phyloP scores from a whole-genome alignment of 2,329 filamentous ascomycete genomes.

The Fusarium oxysporum region DNA sequence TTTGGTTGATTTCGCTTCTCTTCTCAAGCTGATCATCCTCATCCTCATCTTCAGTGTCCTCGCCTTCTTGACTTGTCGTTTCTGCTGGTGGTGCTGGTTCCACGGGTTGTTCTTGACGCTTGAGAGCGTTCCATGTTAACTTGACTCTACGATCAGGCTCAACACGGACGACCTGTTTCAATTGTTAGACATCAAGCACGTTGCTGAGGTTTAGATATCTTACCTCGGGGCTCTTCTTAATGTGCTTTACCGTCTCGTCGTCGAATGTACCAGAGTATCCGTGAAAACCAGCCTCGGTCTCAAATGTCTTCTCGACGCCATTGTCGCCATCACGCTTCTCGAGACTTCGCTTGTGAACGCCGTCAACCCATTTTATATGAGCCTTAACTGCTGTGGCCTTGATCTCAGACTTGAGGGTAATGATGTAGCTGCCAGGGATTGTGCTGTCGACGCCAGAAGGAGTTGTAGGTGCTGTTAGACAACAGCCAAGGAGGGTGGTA shows the following conservation, averaged over 20 bases:
- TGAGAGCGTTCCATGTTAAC: slow-evolving; percentile 25
- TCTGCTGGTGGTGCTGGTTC: neutral
- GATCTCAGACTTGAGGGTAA: slow-evolving; percentile 68
- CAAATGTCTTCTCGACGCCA: slow-evolving; percentile 49
- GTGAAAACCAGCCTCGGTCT: slow-evolving; percentile 47
- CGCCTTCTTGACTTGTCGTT: neutral
- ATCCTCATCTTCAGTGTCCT: neutral
- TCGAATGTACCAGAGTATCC: slow-evolving; percentile 61
- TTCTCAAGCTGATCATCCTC: slow-evolving; percentile 31
- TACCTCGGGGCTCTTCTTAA: slow-evolving; percentile 57
- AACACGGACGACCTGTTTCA: slow-evolving; percentile 43
- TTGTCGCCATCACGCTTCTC: slow-evolving; percentile 56
- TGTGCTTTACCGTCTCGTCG: slow-evolving; percentile 53
- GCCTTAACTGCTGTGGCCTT: slow-evolving; percentile 57
- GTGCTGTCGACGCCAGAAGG: slow-evolving; percentile 34
- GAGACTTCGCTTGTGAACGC: slow-evolving; percentile 65
- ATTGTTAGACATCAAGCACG: neutral
- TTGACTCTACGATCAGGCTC: slow-evolving; percentile 48
- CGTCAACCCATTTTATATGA: slow-evolving; percentile 62
- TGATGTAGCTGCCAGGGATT: slow-evolving; percentile 64
- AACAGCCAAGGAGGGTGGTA: slow-evolving; percentile 40
- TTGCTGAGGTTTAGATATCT: slow-evolving; percentile 20
- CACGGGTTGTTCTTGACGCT: neutral
- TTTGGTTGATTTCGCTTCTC: slow-evolving; percentile 45
- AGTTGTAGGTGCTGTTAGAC: slow-evolving; percentile 31